phyloP scores from a whole-genome alignment of 148 eudicot species.

The Heliosperma pusillum region DNA sequence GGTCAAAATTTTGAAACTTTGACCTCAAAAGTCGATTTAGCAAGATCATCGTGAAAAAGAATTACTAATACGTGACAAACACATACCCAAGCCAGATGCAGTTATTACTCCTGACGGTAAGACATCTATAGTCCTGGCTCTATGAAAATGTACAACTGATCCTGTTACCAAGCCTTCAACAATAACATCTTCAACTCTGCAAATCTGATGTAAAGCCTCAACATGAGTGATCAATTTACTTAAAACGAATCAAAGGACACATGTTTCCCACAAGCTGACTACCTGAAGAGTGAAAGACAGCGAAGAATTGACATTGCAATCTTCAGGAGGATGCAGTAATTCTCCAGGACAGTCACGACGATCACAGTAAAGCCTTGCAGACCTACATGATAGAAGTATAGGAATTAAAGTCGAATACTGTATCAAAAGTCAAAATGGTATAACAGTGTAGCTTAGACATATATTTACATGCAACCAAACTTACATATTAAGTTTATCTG shows the following conservation, averaged over 20 bases:
- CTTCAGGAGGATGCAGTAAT: conserved; percentile 91
- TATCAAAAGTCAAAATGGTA: conserved; percentile 1
- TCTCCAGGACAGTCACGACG: conserved; percentile 69
- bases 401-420: conserved; percentile 18
- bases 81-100: conserved; percentile 86
- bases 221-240: conserved; percentile 7
- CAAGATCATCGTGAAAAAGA: no score
- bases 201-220: conserved; percentile 47
- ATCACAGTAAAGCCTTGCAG: conserved; percentile 79
- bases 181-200: conserved; percentile 90
- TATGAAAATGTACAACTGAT: conserved; percentile 89
- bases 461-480: conserved; percentile 23
- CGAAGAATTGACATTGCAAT: conserved; percentile 93
- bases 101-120: conserved; percentile 63
- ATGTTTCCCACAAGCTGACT: conserved; percentile 4
- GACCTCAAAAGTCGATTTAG: no score
- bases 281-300: conserved; percentile 95
- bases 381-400: conserved; percentile 40
- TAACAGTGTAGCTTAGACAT: neutral
- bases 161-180: conserved; percentile 88
- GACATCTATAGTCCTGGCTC: conserved; percentile 72
- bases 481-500: conserved; percentile 59
- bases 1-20: no score
- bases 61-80: neutral
- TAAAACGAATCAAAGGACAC: neutral